Conservation (phyloP, 306 rosid species). For the Trichosanthes cucumerina region DNA sequence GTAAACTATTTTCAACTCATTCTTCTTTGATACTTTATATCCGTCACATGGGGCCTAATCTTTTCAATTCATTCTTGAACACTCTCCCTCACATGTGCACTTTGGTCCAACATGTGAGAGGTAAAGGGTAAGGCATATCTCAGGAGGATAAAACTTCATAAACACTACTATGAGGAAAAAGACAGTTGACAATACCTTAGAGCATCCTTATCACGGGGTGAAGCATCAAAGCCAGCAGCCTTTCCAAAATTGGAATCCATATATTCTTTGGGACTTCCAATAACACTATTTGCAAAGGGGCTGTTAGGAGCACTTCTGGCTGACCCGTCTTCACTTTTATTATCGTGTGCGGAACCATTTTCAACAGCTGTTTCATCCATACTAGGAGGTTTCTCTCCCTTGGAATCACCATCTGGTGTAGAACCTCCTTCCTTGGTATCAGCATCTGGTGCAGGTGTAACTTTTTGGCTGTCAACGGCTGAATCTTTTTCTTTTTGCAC, state of each 20-base stretch:
- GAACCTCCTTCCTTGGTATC: slow-evolving; percentile 2
- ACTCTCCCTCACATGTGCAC: background rate
- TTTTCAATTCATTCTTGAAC: background rate
- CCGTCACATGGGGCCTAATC: background rate
- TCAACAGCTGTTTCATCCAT: slow-evolving; percentile 46
- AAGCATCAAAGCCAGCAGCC: slow-evolving; percentile 40
- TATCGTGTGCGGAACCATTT: slow-evolving; percentile 49
- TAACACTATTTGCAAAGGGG: slow-evolving; percentile 56
- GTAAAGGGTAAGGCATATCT: background rate
- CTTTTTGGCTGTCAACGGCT: slow-evolving; percentile 35
- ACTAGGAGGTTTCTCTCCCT: slow-evolving; percentile 38
- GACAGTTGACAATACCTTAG: slow-evolving; percentile 45
- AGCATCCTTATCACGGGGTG: slow-evolving; percentile 55
- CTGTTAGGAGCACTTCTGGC: slow-evolving; percentile 65
- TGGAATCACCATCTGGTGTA: slow-evolving; percentile 37
- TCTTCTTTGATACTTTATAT: background rate
- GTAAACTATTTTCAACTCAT: background rate
- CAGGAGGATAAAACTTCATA: background rate
- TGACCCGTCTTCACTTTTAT: slow-evolving; percentile 48
- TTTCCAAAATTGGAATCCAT: slow-evolving; percentile 45
- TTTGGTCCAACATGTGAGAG: background rate
- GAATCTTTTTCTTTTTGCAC: slow-evolving; percentile 26
- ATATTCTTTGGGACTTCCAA: slow-evolving; percentile 64
- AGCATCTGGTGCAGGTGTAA: slow-evolving; percentile 28
- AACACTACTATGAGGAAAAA: background rate